Base-by-base conservation (phyloP, 352 stramenopile genomes). In the Aphanomyces euteiches region DNA sequence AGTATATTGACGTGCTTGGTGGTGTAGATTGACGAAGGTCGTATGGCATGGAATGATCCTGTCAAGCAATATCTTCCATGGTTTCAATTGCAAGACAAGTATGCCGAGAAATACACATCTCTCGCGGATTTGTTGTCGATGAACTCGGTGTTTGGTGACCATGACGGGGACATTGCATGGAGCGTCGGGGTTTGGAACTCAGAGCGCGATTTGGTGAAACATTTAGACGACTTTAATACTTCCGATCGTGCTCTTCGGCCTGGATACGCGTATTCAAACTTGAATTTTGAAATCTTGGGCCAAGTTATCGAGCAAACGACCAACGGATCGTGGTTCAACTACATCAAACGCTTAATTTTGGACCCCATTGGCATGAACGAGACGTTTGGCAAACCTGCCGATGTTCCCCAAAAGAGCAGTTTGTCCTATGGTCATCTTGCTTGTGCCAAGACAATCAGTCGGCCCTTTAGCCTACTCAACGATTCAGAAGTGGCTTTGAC, bases 211-310 rank as follows among this genome's bases (percentile, higher is more conserved):
- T 47, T 84, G 0, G 79, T 84, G 5, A 37, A 76, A n/a, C 73
- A 69, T 4, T 72, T 88, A 7, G 63, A 50, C 2, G 71, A 80
- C 60, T 67, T 82, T 4, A 74, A 79, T 54, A 78, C 82, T 28
- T 28, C 28, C 0, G 48, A 73, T 21, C 77, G 83, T 58, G 73
- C 79, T 2, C 74, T 88, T 36, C 79, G 80, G 34, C 76, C 76
- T 21, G 77, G 74, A 12, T 80, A 84, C 43, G 82, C 85, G 66
- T 88, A 88, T 66, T 69, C 79, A 21, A 90, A 88, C 43, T 65
- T 78, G 34, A 88, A 88, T 65, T 89, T 86, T 66, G 79, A 75
- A 0, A 81, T 88, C 56, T 72, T 90, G 19, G 83, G 83, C 0
- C 75, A 87, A 65, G 72, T 90, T 13, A 87, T 89, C 48, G 69